phyloP scores from a whole-genome alignment of 2,329 filamentous ascomycete genomes.

The Penicillium sp. region DNA sequence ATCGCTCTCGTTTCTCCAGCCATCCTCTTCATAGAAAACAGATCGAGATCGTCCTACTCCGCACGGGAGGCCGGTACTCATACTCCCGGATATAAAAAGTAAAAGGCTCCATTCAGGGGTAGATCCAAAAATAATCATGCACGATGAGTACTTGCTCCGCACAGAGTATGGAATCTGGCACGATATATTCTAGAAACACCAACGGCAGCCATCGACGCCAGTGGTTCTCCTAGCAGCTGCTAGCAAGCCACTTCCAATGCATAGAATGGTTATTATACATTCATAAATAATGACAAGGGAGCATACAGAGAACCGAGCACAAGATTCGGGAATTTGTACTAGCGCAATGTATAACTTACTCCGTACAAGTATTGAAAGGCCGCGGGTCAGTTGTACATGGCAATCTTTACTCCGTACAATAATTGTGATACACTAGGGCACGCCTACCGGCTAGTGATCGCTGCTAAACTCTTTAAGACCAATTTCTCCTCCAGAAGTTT shows the following conservation, averaged over 20 bases:
- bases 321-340: constrained; percentile 9
- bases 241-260: not conserved
- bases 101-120: no score
- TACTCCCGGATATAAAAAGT: no score
- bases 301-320: no score
- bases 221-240: not conserved
- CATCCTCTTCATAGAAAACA: no score
- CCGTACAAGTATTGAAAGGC: constrained; percentile 2
- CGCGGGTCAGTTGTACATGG: constrained; percentile 10
- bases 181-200: not conserved
- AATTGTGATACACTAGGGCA: constrained; percentile 25
- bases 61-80: no score
- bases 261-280: not conserved
- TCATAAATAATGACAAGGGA: constrained; percentile 5
- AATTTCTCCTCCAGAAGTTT: constrained; percentile 11
- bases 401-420: constrained; percentile 12
- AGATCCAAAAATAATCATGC: no score
- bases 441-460: constrained; percentile 20
- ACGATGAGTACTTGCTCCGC: no score
- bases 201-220: constrained; percentile 1
- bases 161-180: no score
- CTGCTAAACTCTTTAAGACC: constrained; percentile 14
- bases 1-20: no score
- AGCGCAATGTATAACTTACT: not conserved
- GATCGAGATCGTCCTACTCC: no score